Conservation (phyloP, 176 grass and related monocot genomes). For the maize (Zea mays) region Zm-B73-REFERENCE-NAM-5.0 NC_050096.1:74336001-74336500, state of each 20-base stretch:
- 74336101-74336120: background rate
- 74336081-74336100: constrained; percentile 41
- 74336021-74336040: constrained; percentile 44
- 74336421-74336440: constrained; percentile 32
- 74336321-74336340: constrained; percentile 1
- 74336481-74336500: constrained; percentile 13
- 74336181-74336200: background rate
- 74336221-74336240: background rate
- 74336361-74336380: constrained; percentile 40
- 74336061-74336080: constrained; percentile 37
- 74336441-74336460: constrained; percentile 41
- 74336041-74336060: constrained; percentile 47
- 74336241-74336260: background rate
- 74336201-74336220: background rate
- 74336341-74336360: constrained; percentile 37
- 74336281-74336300: constrained; percentile 29
- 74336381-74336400: constrained; percentile 14
- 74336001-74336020: constrained; percentile 30
- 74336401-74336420: constrained; percentile 13
- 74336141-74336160: background rate
- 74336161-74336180: constrained; percentile 2
- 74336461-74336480: constrained; percentile 12
- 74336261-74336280: constrained; percentile 31
- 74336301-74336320: constrained; percentile 43
- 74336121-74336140: constrained; percentile 34